Conservation (phyloP, 345 rosid species). For the Sisymbrium irio region DNA sequence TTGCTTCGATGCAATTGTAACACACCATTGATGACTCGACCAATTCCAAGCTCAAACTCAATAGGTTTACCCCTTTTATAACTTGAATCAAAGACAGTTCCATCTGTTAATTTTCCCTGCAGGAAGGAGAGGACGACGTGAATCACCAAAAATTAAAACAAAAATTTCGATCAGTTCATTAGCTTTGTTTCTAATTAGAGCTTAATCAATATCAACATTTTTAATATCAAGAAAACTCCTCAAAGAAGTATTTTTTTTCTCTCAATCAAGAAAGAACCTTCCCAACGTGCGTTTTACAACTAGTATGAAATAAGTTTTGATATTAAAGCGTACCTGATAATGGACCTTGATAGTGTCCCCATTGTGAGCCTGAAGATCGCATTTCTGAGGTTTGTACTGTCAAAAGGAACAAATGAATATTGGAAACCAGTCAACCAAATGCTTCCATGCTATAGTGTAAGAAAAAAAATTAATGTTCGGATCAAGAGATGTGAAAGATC, state of each 20-base stretch:
- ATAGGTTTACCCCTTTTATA: slow-evolving; percentile 96
- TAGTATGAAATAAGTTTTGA: not conserved
- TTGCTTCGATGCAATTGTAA: not conserved
- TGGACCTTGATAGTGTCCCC: slow-evolving; percentile 88
- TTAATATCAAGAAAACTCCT: no score
- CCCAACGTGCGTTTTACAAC: no score
- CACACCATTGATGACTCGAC: slow-evolving; percentile 90
- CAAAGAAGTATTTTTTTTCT: no score
- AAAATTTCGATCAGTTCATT: not conserved
- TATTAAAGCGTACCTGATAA: slow-evolving; percentile 55
- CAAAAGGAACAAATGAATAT: not conserved
- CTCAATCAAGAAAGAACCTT: no score
- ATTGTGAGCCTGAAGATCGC: slow-evolving; percentile 85
- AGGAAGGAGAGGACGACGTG: not conserved
- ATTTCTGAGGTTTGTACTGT: slow-evolving; percentile 67
- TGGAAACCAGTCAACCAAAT: no score
- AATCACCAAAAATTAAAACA: not conserved
- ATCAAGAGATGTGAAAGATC: not conserved
- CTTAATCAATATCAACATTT: not conserved
- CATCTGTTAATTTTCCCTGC: slow-evolving; percentile 95
- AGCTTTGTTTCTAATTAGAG: not conserved
- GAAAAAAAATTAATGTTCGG: no score
- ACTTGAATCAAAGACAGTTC: slow-evolving; percentile 93
- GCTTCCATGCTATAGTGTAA: no score
- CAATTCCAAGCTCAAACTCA: slow-evolving; percentile 91